phyloP scores from a whole-genome alignment of 306 rosid genomes.

The Herpetospermum pedunculosum region DNA sequence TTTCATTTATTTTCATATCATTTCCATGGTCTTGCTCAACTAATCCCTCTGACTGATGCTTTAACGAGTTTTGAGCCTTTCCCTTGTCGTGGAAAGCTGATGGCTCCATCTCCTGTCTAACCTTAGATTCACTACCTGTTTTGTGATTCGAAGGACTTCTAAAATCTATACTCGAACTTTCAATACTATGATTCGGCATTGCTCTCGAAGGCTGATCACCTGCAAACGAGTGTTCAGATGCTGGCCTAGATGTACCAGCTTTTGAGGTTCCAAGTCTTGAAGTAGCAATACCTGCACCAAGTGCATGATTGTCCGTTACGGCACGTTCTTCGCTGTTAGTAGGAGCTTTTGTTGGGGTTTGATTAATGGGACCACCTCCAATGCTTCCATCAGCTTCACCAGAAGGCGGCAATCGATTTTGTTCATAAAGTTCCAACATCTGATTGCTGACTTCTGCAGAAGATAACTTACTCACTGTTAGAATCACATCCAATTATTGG shows the following conservation, averaged over 20 bases:
- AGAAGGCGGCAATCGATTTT: conserved; percentile 62
- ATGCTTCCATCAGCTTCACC: conserved; percentile 63
- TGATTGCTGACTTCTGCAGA: conserved; percentile 97
- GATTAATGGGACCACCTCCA: conserved; percentile 38
- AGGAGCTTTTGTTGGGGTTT: conserved; percentile 30
- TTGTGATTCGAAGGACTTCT: conserved; percentile 27
- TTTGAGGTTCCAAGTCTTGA: conserved; percentile 40
- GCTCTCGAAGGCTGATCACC: conserved; percentile 34
- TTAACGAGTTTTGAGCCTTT: conserved; percentile 32
- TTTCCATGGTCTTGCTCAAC: conserved; percentile 46
- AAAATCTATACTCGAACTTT: conserved; percentile 45
- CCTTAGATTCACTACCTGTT: conserved; percentile 45
- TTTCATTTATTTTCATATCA: conserved; percentile 37
- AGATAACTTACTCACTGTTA: conserved; percentile 13
- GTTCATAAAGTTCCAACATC: conserved; percentile 95
- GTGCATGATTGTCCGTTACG: conserved; percentile 41
- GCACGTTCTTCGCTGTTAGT: conserved; percentile 51
- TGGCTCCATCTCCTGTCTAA: conserved; percentile 33
- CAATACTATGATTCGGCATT: conserved; percentile 41
- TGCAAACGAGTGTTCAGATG: conserved; percentile 35
- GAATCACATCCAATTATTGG: neutral
- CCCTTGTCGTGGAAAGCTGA: conserved; percentile 29
- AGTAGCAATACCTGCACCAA: conserved; percentile 34
- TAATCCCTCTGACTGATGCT: conserved; percentile 29
- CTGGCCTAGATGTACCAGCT: conserved; percentile 41